Base-by-base conservation (phyloP, 1,139 yeast genomes). In the Candida tunisiensis region DNA sequence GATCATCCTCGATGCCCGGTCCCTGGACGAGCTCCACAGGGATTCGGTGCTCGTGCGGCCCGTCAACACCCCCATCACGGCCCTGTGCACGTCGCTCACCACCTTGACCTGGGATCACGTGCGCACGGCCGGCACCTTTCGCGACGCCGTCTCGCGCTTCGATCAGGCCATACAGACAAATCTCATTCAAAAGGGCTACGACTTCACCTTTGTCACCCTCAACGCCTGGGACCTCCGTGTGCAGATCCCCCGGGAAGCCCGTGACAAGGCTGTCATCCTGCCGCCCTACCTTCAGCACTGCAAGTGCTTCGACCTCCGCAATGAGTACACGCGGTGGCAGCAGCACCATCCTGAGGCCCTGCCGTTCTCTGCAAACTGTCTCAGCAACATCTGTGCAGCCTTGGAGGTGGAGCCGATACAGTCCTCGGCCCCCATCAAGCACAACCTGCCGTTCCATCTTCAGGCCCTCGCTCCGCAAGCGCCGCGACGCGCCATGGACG, bases 251-350 rank as follows among this genome's bases (percentile, higher is more conserved):
- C 62, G 92, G 27, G 93, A 80, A 46, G 82, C 93, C 7, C 60
- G 80, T 23, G 93, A 80, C 46, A 72, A 77, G 45, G 64, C 69
- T 9, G 69, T 78, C 30, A 65, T 59, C 3, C 59, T 85, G 33
- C 94, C 95, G 0, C 58, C 66, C 3, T 80, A 74, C 44, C 55
- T 85, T 34, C 80, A 74, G 45, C 74, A 73, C 38, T 82, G 94
- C 2, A 60, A 72, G 25, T 63, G 77, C 16, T 82, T 79, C 52
- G 94, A 82, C 48, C 54, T 85, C 34, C 65, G 68, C 41, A 66
- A 62, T 32, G 95, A 83, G 49, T 80, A 65, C 45, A 47, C 63
- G 23, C 73, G 71, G 41, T 78, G 83, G 82, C 77, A 73, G 46
- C 55, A 60, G 7, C 71, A 69, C 40, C 69, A 65, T 35, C 75